Base-by-base conservation (phyloP, 768 basidiomycete genomes). In the Lactarius trivialis region DNA sequence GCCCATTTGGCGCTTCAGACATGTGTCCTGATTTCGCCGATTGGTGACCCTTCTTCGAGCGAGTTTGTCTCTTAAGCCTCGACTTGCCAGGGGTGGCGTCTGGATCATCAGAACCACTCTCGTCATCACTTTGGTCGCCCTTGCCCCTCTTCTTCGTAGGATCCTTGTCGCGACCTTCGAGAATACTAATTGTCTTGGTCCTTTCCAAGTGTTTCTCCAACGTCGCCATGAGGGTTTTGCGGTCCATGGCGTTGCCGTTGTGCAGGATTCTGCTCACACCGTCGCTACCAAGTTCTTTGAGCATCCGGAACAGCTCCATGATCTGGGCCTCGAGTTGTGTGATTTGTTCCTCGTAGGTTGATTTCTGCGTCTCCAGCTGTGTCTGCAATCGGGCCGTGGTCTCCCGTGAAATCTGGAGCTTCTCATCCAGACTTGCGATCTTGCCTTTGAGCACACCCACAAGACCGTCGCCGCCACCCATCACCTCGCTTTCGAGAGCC, bases 271-370 rank as follows among this genome's bases (percentile, higher is more conserved):
- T 82, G 60, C 91, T 88, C 39, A 92, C 82, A 15, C 88, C 87
- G 60, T 82, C 61, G 21, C 26, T 84, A 17, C 88, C 85, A 37
- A 89, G 82, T 69, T 96, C 91, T 71, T 85, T 90, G 58, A 98
- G 78, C 93, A 97, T 96, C 67, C 88, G 81, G 77, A 95, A 98
- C 19, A 98, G 74, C 71, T 97, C 94, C 80, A 90, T 84, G 64
- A 96, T 95, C 77, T 97, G 91, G 14, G 87, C 82, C 70, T 97
- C 93, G 15, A 96, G 84, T 72, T 96, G 91, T 4, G 83, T 79
- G 60, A 98, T 92, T 67, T 85, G 85, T 60, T 93, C 90, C 70
- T 95, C 90, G 70, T 94, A 94, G 15, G 82, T 84, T 17, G 76
- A 72, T 71, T 87, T 90, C 75, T 94, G 90, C 43, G 81, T 80